phyloP scores from a whole-genome alignment of 2,329 filamentous ascomycete genomes.

The Fusarium torreyae region DNA sequence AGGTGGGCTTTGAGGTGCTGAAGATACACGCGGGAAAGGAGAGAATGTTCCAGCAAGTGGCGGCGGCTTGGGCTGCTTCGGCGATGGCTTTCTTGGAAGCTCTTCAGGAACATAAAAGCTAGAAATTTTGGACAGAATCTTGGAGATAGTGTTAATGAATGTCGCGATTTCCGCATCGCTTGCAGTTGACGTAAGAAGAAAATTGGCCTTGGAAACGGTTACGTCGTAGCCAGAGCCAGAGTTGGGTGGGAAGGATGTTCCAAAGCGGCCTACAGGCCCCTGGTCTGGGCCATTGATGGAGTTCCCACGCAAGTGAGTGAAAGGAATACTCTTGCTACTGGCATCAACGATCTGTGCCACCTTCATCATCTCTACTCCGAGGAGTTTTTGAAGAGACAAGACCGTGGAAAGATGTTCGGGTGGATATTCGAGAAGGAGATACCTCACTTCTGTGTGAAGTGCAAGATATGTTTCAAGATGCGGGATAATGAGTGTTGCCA shows the following conservation, averaged over 20 bases:
- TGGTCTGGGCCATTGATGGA: slow-evolving; percentile 50
- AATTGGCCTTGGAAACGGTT: slow-evolving; percentile 68
- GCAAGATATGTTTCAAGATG: slow-evolving; percentile 73
- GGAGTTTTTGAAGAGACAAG: slow-evolving; percentile 69
- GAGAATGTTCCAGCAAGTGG: slow-evolving; percentile 52
- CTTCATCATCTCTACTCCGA: slow-evolving; percentile 70
- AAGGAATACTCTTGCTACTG: slow-evolving; percentile 56
- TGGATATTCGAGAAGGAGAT: slow-evolving; percentile 73
- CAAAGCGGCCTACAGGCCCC: slow-evolving; percentile 38
- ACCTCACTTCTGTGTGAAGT: slow-evolving; percentile 66
- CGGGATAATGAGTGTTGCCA: slow-evolving; percentile 72
- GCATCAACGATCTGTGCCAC: slow-evolving; percentile 70
- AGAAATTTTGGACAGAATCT: slow-evolving; percentile 54
- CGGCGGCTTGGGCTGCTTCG: slow-evolving; percentile 47
- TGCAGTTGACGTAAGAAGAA: slow-evolving; percentile 69
- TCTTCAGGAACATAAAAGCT: slow-evolving; percentile 63
- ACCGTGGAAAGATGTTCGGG: slow-evolving; percentile 70
- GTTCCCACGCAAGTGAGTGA: slow-evolving; percentile 58
- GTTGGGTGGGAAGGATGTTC: slow-evolving; percentile 41
- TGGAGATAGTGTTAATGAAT: slow-evolving; percentile 68
- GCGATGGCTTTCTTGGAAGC: slow-evolving; percentile 33
- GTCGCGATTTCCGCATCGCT: slow-evolving; percentile 67
- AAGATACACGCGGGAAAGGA: slow-evolving; percentile 50
- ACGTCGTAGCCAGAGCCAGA: slow-evolving; percentile 50
- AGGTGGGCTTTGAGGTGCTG: slow-evolving; percentile 41